A percentile compares a stretch with the other conserved stretches of the same genome.
phyloP scores from a whole-genome alignment of 345 rosid genomes.

The Boechera divaricarpa region DNA sequence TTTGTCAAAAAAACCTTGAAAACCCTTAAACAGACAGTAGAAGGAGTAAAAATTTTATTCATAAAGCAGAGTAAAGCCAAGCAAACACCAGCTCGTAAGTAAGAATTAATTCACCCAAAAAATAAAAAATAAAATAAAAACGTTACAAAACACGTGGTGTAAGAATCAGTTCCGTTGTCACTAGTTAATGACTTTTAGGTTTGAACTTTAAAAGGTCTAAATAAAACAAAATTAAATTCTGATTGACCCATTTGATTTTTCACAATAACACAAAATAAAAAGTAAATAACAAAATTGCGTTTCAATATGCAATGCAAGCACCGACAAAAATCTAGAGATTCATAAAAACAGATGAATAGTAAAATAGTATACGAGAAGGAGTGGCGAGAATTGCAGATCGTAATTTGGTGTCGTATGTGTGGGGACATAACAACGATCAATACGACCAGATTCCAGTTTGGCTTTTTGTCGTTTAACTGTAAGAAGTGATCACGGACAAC shows the following conservation, averaged over 20 bases:
- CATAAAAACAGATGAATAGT: constrained; percentile 12
- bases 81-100: constrained; percentile 23
- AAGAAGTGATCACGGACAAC: constrained; percentile 33
- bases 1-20: too few species aligned
- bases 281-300: not conserved
- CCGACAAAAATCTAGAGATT: constrained; percentile 35
- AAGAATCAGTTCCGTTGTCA: constrained; percentile 41
- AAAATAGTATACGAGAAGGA: not conserved
- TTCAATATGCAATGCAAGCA: constrained; percentile 20
- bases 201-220: constrained; percentile 7
- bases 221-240: constrained; percentile 32
- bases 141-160: constrained; percentile 38
- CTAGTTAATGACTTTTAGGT: constrained; percentile 35
- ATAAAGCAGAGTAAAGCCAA: constrained; percentile 8
- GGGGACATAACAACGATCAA: constrained; percentile 36
- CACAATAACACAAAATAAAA: not conserved
- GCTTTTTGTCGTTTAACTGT: constrained; percentile 33
- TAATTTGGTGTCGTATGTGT: constrained; percentile 29
- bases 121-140: not conserved
- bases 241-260: constrained; percentile 26
- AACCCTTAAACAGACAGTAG: too few species aligned
- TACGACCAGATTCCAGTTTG: constrained; percentile 35
- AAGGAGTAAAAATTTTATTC: not conserved
- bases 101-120: constrained; percentile 4
- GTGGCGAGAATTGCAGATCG: constrained; percentile 43